Percentiles rank a stretch among this genome's conserved stretches.
Evolutionary conservation across 306 rosid genomes (phyloP).

Genomic region (Betula pendula): DNA sequence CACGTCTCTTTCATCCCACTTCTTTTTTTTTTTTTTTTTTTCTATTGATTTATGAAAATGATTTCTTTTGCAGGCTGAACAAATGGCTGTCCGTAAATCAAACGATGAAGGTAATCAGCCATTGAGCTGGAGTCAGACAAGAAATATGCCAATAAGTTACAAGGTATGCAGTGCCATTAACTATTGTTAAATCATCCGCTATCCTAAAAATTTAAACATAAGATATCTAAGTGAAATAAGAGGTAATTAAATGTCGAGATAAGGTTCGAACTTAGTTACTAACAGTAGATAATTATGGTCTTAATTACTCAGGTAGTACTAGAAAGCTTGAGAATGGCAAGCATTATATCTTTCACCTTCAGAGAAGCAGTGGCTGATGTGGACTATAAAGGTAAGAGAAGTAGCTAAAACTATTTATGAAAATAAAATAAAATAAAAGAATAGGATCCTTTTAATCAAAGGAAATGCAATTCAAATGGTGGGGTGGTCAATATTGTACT

Average conservation of each 20-base stretch:
- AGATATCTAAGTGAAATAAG: no score
- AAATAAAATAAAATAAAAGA: neutral
- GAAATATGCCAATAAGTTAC: slow-evolving; percentile 63
- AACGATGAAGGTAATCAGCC: slow-evolving; percentile 48
- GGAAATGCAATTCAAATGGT: neutral
- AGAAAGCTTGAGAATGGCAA: slow-evolving; percentile 91
- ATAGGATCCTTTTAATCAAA: neutral
- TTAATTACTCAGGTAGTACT: slow-evolving; percentile 69
- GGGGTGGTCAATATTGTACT: neutral
- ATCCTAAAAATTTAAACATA: no score
- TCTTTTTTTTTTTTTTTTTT: neutral
- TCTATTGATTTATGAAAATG: neutral
- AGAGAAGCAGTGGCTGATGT: slow-evolving; percentile 94
- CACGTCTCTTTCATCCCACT: neutral
- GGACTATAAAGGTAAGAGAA: slow-evolving; percentile 73
- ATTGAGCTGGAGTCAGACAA: slow-evolving; percentile 73
- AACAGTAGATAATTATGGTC: slow-evolving; percentile 22
- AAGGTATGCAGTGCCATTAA: slow-evolving; percentile 48
- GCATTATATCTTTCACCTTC: slow-evolving; percentile 83
- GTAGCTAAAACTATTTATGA: neutral
- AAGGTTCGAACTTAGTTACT: neutral
- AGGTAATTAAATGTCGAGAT: no score
- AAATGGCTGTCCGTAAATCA: slow-evolving; percentile 45
- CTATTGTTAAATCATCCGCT: no score
- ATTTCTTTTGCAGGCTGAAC: slow-evolving; percentile 59